phyloP scores from a whole-genome alignment of 1,284 basidiomycete species.

The Cerioporus squamosus region DNA sequence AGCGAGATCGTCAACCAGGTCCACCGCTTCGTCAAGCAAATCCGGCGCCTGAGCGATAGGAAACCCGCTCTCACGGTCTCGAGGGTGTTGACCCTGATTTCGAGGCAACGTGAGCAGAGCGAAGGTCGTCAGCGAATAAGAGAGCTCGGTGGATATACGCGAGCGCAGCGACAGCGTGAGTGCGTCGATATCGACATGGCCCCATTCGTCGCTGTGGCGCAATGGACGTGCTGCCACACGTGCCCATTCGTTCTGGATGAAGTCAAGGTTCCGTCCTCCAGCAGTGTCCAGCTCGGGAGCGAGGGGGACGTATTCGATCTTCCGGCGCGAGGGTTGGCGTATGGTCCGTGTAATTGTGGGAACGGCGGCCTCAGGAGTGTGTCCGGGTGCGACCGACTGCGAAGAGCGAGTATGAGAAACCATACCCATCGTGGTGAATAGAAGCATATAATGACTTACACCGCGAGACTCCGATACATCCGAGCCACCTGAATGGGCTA shows the following conservation, averaged over 20 bases:
- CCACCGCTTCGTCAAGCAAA: conserved; percentile 86
- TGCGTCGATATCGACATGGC: conserved; percentile 86
- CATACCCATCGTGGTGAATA: neutral
- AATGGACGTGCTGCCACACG: conserved; percentile 56
- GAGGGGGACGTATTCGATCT: conserved; percentile 90
- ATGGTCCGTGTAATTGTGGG: conserved; percentile 25
- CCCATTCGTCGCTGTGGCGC: conserved; percentile 81
- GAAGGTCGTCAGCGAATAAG: conserved; percentile 90
- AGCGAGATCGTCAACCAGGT: conserved; percentile 83
- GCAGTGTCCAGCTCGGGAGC: conserved; percentile 78
- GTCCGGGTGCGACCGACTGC: conserved; percentile 27
- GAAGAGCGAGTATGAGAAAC: neutral
- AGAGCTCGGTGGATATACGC: conserved; percentile 81
- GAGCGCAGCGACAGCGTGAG: conserved; percentile 91
- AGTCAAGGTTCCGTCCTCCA: conserved; percentile 84
- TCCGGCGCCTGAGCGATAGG: conserved; percentile 81
- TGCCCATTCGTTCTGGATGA: conserved; percentile 68
- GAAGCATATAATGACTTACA: conserved; percentile 23
- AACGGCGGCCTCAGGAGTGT: conserved; percentile 7
- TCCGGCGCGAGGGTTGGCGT: conserved; percentile 57
- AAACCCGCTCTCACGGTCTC: conserved; percentile 58
- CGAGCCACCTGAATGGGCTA: conserved; percentile 20
- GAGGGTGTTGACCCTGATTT: conserved; percentile 37
- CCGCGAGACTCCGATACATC: conserved; percentile 33
- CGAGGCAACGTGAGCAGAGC: conserved; percentile 84